Conservation (phyloP, 2,329 filamentous ascomycete species). For the Periconia digitata region DNA sequence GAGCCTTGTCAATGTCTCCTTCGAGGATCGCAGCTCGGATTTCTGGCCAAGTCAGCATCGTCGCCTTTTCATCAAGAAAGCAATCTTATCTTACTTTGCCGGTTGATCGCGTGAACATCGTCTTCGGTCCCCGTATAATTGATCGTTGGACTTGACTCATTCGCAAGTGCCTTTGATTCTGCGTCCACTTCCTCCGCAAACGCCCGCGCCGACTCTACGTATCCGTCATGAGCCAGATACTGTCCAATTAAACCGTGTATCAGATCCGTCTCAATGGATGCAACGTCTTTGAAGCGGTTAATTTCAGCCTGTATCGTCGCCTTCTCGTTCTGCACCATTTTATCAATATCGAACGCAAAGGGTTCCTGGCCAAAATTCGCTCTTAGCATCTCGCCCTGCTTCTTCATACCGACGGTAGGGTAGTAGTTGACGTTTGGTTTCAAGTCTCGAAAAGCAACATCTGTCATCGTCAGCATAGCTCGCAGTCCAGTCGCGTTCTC, state of each 20-base stretch:
- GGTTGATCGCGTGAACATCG: conserved; percentile 81
- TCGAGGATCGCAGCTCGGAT: conserved; percentile 86
- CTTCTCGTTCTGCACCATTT: conserved; percentile 60
- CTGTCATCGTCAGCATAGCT: conserved; percentile 47
- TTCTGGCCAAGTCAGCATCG: conserved; percentile 54
- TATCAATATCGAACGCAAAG: conserved; percentile 90
- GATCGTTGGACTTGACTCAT: conserved; percentile 53
- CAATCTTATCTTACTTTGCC: conserved; percentile 68
- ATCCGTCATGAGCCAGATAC: conserved; percentile 92
- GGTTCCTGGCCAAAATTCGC: conserved; percentile 69
- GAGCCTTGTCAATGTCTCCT: conserved; percentile 85
- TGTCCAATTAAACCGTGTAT: conserved; percentile 83
- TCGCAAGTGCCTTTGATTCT: conserved; percentile 70
- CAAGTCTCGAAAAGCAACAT: conserved; percentile 69
- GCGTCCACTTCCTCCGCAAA: conserved; percentile 80
- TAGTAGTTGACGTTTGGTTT: conserved; percentile 63
- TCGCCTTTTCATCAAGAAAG: background rate
- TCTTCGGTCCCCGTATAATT: conserved; percentile 69
- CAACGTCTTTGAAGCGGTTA: conserved; percentile 17
- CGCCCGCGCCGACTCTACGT: conserved; percentile 86
- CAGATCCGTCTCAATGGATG: conserved; percentile 71
- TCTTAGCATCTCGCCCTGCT: conserved; percentile 59
- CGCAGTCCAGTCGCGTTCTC: background rate
- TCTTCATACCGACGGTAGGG: conserved; percentile 68
- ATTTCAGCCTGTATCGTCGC: conserved; percentile 38